Evolutionary conservation across 1,284 basidiomycete genomes (phyloP), one percentile per base, ranked within the genome.

Genomic region (Butyriboletus appendiculatus): DNA sequence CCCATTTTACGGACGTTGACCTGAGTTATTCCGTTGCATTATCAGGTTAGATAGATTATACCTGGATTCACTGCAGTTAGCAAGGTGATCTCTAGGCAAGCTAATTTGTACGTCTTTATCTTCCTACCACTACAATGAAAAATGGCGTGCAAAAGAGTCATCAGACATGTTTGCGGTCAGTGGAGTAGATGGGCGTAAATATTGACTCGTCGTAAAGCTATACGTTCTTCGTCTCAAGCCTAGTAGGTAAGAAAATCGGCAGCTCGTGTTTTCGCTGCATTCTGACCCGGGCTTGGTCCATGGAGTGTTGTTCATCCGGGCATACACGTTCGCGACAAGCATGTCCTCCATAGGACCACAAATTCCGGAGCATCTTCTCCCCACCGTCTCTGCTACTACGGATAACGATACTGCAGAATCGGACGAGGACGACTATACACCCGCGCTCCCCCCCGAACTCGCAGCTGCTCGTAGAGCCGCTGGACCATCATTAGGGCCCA

Each of bases 401-500:
- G 64, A 69, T 9, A 70, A 73, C 5, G 76, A 55, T 6, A 69
- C 71, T 33, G 75, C 78, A 3, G 81, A 81, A 6, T 80, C 81
- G 11, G 81, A 85, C 33, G 82, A 81, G 39, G 84, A 84, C 56
- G 78, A 81, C 57, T 86, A 86, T 62, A 73, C 72, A 5, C 86
- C 87, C 6, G 79, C 78, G 11, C 73, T 89, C 16, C 88, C 88
- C 11, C 88, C 88, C 37, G 83, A 86, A 48, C 71, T 85, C 33
- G 64, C 68, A 26, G 74, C 73, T 22, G 66, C 72, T n/a, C 75
- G 74, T 10, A 60, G 65, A 40, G 55, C 45, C 15, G 20, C 49
- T 28, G 54, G 56, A 4, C 55, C 58, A 20, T 55, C 66, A 4
- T 42, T 55, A 22, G 14, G 4, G 20, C 43, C 59, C 34, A 51